Base-by-base conservation (phyloP, 768 basidiomycete genomes). In the Dacryopinax primogenitus region DNA sequence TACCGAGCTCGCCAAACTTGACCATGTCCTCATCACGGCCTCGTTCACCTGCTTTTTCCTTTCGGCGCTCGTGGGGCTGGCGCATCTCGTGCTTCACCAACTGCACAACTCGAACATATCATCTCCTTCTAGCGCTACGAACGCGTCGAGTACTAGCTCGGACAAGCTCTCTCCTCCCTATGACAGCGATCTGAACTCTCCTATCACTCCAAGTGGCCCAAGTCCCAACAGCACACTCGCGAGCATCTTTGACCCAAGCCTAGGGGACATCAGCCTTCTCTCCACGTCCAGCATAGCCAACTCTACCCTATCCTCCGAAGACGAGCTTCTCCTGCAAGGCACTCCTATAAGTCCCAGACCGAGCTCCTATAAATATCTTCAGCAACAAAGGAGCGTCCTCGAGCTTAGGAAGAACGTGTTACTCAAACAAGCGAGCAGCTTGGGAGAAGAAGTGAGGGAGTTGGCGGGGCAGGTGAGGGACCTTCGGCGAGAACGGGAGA, bases 1-100 rank as follows among this genome's bases (percentile, higher is more conserved):
- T n/a, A n/a, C n/a, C n/a, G n/a, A n/a, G n/a, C n/a, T 64, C 21
- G 16, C 34, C 47, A 51, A 66, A 63, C 33, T 62, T 62, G 65
- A 51, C 41, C 15, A 16, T 33, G 21, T 47, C 26, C 51, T 21
- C 34, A 51, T 39, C 58, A 34, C n/a, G n/a, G 23, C 16, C 51
- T 32, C 51, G 15, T 23, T 18, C 16, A 6, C 41, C 67, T 26
- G 2, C 28, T 16, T 47, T 33, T 23, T 69, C 44, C n/a, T 30
- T 1, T 21, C 16, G 6, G 18, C 16, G 15, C 16, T 62, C 30
- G 65, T 63, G 26, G 51, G 37, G 30, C n/a, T 32, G 63, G 41
- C 32, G 18, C n/a, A 26, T 30, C 37, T 44, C 45, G 18, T n/a
- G n/a, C n/a, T n/a, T n/a, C n/a, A n/a, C n/a, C n/a, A n/a, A n/a